These are phyloP conservation scores for Fusarium graminum DNA, from an alignment of 2,329 filamentous ascomycete species.

Conservation along the genomic window DNA sequence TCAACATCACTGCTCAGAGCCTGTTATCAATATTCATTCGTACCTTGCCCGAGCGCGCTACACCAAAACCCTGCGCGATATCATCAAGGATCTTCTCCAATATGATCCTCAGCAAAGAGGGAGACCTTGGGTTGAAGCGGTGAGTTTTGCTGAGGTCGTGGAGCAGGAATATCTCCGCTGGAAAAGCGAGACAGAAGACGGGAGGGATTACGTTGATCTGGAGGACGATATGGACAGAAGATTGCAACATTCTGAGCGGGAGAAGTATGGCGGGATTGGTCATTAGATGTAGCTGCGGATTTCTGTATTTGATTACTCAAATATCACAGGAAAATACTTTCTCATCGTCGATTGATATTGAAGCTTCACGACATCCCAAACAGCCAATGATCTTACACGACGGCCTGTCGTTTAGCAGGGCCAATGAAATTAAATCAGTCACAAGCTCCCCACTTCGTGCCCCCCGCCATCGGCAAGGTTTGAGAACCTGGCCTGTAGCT, in stretches of 20 bases:
- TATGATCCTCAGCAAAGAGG: constrained; percentile 37
- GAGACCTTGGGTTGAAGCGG: constrained; percentile 1
- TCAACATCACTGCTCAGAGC: constrained; percentile 39
- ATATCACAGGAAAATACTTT: background rate
- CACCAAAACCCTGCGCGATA: constrained; percentile 46
- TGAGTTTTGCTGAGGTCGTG: constrained; percentile 34
- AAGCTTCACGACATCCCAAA: background rate
- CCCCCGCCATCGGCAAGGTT: constrained; percentile 36
- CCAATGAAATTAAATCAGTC: constrained; percentile 25
- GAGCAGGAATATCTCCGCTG: constrained; percentile 50
- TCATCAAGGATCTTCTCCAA: constrained; percentile 47
- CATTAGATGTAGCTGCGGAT: no score
- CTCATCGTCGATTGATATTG: background rate
- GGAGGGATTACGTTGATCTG: constrained; percentile 51
- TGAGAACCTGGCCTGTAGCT: constrained; percentile 26
- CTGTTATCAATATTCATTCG: constrained; percentile 51
- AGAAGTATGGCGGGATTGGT: background rate
- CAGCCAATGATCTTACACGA: constrained; percentile 50
- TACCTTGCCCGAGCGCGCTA: constrained; percentile 46
- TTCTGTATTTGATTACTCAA: background rate
- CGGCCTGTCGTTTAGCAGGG: constrained; percentile 10
- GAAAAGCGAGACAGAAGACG: constrained; percentile 51
- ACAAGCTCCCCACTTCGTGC: constrained; percentile 34
- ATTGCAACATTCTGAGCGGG: background rate
- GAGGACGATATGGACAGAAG: constrained; percentile 45